These are phyloP conservation scores for Phytophthora boehmeriae DNA, from an alignment of 352 stramenopile species.

Conservation along the genomic window DNA sequence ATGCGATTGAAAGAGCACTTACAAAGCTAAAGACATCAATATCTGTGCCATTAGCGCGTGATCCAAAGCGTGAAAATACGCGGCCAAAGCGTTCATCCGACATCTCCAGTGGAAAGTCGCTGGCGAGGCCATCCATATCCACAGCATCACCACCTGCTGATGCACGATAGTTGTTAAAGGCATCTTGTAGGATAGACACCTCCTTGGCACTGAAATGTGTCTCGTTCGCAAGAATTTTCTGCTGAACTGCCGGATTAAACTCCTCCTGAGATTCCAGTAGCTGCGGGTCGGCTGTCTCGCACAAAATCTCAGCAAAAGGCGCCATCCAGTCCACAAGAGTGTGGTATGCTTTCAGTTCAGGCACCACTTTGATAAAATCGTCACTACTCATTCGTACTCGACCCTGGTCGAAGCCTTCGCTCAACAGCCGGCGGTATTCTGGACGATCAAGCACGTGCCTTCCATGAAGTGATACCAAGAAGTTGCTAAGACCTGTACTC, in stretches of 20 bases:
- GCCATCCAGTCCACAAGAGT: constrained; percentile 87
- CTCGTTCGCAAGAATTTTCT: constrained; percentile 88
- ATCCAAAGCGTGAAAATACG: constrained; percentile 83
- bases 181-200: constrained; percentile 80
- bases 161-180: constrained; percentile 84
- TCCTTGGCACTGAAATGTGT: constrained; percentile 83
- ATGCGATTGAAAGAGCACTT: constrained; percentile 77
- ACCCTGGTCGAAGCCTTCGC: constrained; percentile 83
- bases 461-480: constrained; percentile 82
- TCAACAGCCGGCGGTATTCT: constrained; percentile 79
- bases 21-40: constrained; percentile 91
- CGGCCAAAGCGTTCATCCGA: constrained; percentile 77
- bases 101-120: constrained; percentile 87
- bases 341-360: constrained; percentile 51
- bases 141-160: constrained; percentile 71
- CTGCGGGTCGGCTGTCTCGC: constrained; percentile 76
- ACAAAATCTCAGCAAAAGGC: constrained; percentile 85
- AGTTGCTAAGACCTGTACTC: constrained; percentile 86
- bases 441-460: constrained; percentile 73
- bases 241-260: constrained; percentile 88
- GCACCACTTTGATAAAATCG: constrained; percentile 73
- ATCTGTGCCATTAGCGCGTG: constrained; percentile 74
- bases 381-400: constrained; percentile 74
- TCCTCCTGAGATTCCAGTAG: constrained; percentile 88
- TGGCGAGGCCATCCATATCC: constrained; percentile 78